Percentiles rank a stretch among this genome's conserved stretches.
These are phyloP conservation scores for Leccinum boreale DNA, from an alignment of 768 basidiomycete species.

Conservation along the genomic window DNA sequence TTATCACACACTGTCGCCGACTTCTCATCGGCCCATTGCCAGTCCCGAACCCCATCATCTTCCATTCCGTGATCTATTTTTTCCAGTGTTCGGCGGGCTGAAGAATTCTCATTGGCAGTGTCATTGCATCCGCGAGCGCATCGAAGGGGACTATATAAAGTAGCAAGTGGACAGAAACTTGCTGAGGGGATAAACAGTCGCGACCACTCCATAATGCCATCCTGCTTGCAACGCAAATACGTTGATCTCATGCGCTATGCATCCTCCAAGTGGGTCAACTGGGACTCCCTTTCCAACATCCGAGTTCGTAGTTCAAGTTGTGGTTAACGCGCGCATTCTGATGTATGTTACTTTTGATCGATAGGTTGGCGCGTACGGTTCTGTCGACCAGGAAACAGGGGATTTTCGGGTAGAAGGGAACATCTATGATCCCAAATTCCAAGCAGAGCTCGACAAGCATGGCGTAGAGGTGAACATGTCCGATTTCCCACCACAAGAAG, in stretches of 20 bases:
- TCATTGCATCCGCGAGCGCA: neutral
- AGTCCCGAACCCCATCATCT: neutral
- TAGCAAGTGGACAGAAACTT: neutral
- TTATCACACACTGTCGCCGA: neutral
- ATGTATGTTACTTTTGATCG: neutral
- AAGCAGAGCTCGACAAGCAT: slow-evolving; percentile 14
- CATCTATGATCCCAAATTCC: slow-evolving; percentile 29
- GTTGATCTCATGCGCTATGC: slow-evolving; percentile 30
- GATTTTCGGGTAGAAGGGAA: slow-evolving; percentile 32
- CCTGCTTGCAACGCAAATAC: slow-evolving; percentile 28
- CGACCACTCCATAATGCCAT: neutral
- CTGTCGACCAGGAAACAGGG: slow-evolving; percentile 29
- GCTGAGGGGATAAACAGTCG: neutral
- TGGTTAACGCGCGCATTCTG: neutral
- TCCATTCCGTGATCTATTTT: neutral
- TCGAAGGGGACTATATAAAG: neutral
- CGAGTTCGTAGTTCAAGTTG: slow-evolving; percentile 14
- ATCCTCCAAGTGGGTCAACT: slow-evolving; percentile 36
- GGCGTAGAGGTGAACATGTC: slow-evolving; percentile 10
- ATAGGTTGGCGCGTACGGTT: slow-evolving; percentile 36
- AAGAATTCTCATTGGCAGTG: neutral
- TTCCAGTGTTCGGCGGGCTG: neutral
- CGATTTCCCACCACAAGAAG: slow-evolving; percentile 16
- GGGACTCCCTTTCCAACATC: slow-evolving; percentile 31
- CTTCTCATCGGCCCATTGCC: neutral